These are phyloP conservation scores for Fusarium pseudocircinatum DNA, from an alignment of 2,329 filamentous ascomycete genomes.

Conservation along the genomic window DNA sequence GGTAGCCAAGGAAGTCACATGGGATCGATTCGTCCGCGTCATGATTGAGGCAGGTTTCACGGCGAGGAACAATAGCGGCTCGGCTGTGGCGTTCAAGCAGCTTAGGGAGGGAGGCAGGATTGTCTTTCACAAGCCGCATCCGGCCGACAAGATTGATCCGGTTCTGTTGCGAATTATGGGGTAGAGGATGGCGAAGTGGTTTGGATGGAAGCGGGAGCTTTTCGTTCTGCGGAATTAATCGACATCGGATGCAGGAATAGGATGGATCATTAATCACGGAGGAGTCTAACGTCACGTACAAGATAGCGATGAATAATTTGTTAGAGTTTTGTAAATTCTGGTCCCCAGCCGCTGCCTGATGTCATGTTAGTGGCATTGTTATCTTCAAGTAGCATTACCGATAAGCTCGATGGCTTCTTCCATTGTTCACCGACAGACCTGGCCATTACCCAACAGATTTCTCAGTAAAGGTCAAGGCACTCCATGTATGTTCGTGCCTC, in stretches of 20 bases:
- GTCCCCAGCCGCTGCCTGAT: background rate
- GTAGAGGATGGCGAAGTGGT: background rate
- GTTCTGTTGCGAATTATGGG: fast-evolving
- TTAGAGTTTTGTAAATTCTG: background rate
- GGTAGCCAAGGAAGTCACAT: fast-evolving
- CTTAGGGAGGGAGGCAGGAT: background rate
- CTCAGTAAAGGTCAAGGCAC: too few relatives aligned
- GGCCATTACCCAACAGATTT: too few relatives aligned
- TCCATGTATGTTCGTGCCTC: fast-evolving
- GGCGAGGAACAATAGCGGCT: background rate
- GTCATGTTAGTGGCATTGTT: fast-evolving
- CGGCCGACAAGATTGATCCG: background rate
- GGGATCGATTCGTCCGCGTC: background rate
- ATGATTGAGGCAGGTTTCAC: background rate
- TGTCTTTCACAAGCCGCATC: background rate
- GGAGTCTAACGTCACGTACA: too few relatives aligned
- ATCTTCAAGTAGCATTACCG: background rate
- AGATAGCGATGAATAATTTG: background rate
- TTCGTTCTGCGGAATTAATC: background rate
- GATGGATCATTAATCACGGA: too few relatives aligned
- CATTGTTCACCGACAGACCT: too few relatives aligned
- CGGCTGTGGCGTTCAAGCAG: background rate
- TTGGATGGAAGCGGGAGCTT: background rate
- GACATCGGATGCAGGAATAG: too few relatives aligned
- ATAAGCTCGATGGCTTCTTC: background rate